These are phyloP conservation scores for Asparagopsis taxiformis DNA, from an alignment of 31 red algal species.

Conservation along the genomic window DNA sequence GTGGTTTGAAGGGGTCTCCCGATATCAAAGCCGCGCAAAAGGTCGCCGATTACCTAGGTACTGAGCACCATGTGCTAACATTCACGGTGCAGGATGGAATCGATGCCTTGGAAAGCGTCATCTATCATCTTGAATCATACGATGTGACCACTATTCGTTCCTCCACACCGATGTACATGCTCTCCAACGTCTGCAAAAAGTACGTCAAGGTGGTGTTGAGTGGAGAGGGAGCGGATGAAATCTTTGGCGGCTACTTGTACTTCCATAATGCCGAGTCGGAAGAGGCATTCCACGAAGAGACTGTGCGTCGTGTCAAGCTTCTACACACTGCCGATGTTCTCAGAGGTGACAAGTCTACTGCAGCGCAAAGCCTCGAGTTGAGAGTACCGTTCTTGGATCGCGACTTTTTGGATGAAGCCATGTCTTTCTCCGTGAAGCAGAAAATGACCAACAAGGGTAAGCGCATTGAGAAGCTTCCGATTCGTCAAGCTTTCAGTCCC, in stretches of 20 bases:
- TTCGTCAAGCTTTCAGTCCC: constrained; percentile 93
- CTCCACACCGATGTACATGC: constrained; percentile 89
- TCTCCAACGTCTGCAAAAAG: constrained; percentile 70
- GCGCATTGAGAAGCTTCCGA: constrained; percentile 92
- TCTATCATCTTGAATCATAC: constrained; percentile 96
- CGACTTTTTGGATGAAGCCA: constrained; percentile 86
- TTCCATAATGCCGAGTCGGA: constrained; percentile 93
- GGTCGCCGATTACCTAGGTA: constrained; percentile 94
- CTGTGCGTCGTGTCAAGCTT: constrained; percentile 67
- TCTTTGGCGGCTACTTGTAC: constrained; percentile 97
- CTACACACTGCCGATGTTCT: constrained; percentile 93
- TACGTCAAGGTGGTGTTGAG: constrained; percentile 96
- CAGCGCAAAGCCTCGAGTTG: constrained; percentile 90
- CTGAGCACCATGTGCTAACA: constrained; percentile 89
- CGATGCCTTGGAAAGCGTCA: constrained; percentile 81
- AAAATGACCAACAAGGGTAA: constrained; percentile 80
- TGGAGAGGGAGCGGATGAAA: constrained; percentile 98
- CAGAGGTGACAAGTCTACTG: constrained; percentile 86
- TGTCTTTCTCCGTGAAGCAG: constrained; percentile 79
- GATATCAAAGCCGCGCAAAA: constrained; percentile 91
- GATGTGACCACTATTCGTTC: constrained; percentile 96
- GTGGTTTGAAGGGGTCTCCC: constrained; percentile 88
- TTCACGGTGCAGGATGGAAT: constrained; percentile 95
- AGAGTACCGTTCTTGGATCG: constrained; percentile 98
- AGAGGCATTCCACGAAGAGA: constrained; percentile 86